These are phyloP conservation scores for Capsicum pubescens DNA, from an alignment of 257 asterid species.

Conservation along the genomic window DNA sequence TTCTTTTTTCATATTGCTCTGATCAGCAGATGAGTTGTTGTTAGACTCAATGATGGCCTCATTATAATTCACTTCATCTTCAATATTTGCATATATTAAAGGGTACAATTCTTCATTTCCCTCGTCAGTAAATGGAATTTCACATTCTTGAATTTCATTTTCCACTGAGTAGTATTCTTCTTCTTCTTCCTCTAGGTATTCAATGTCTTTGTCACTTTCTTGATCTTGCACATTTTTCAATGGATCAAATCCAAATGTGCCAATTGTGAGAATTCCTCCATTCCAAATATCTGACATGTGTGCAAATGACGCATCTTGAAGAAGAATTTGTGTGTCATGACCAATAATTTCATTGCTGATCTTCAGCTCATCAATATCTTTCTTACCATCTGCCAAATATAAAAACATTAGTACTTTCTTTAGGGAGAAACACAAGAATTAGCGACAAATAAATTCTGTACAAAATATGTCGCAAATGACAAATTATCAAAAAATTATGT, in stretches of 20 bases:
- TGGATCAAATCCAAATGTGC: slow-evolving; percentile 67
- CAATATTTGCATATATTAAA: slow-evolving; percentile 31
- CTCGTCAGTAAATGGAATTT: background rate
- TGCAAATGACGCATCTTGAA: slow-evolving; percentile 32
- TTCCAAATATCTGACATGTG: slow-evolving; percentile 48
- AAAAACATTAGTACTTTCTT: too few species aligned
- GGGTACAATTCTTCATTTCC: slow-evolving; percentile 41
- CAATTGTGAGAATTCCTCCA: slow-evolving; percentile 64
- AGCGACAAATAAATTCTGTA: background rate
- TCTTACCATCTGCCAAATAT: slow-evolving; percentile 33
- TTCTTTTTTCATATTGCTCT: slow-evolving; percentile 39
- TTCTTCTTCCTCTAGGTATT: slow-evolving; percentile 14
- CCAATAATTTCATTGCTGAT: background rate
- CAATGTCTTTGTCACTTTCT: background rate
- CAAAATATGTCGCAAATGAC: background rate
- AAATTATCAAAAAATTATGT: background rate
- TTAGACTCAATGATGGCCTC: background rate
- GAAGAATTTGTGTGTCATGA: slow-evolving; percentile 35
- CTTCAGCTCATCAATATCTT: slow-evolving; percentile 33
- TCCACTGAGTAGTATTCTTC: slow-evolving; percentile 25
- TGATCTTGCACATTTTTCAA: slow-evolving; percentile 20
- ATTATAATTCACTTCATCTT: background rate
- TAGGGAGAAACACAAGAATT: background rate
- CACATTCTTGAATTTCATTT: background rate
- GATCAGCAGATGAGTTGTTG: background rate